phyloP scores from a whole-genome alignment of 1,284 basidiomycete species.

The Irpex lacteus region DNA sequence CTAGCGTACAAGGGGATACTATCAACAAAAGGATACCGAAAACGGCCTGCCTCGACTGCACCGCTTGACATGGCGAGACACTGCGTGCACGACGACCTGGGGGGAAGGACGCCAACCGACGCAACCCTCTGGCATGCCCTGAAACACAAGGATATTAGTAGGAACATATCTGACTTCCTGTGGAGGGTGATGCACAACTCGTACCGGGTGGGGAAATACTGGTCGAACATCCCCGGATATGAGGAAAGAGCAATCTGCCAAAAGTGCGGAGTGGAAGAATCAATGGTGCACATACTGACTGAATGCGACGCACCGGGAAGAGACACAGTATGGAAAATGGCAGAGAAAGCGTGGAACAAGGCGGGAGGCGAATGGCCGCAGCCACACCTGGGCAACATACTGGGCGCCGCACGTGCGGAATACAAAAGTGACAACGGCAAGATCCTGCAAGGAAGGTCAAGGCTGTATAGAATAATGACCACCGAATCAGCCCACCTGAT shows the following conservation, averaged over 20 bases:
- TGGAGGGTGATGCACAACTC: conserved; percentile 30
- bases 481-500: too few species aligned
- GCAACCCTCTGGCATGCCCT: neutral
- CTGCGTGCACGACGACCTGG: neutral
- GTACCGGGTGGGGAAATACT: conserved; percentile 26
- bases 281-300: conserved; percentile 30
- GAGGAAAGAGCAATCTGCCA: conserved; percentile 25
- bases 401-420: neutral
- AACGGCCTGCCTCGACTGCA: neutral
- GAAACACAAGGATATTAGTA: conserved; percentile 21
- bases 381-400: neutral
- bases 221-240: conserved; percentile 22
- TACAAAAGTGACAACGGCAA: too few species aligned
- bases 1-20: conserved; percentile 12
- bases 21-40: neutral
- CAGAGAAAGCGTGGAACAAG: neutral
- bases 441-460: too few species aligned
- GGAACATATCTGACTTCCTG: conserved; percentile 25
- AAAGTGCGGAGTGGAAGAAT: conserved; percentile 22
- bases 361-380: neutral
- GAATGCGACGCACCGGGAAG: conserved; percentile 21
- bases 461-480: too few species aligned
- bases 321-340: neutral
- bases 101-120: neutral
- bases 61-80: neutral